These are phyloP conservation scores for Acorus gramineus DNA, from an alignment of 106 monocot species.

Conservation along the genomic window DNA sequence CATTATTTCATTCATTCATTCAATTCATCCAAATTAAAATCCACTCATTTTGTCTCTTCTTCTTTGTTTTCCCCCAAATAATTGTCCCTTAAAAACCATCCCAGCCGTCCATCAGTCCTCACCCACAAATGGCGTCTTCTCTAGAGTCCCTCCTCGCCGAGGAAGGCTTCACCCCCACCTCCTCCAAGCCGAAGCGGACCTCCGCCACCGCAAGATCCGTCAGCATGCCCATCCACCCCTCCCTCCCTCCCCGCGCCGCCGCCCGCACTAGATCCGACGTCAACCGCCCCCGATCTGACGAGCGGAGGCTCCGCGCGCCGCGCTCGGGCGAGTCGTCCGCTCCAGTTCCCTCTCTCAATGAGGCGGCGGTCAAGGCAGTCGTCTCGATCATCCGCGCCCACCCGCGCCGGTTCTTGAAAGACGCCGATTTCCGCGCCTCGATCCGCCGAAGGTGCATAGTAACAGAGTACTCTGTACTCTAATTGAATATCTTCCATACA, in stretches of 20 bases:
- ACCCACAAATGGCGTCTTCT: neutral
- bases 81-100: too few species aligned
- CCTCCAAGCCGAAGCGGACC: neutral
- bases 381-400: conserved; percentile 29
- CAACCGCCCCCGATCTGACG: neutral
- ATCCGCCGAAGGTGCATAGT: conserved; percentile 13
- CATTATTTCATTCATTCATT: too few species aligned
- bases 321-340: neutral
- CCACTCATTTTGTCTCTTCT: too few species aligned
- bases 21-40: too few species aligned
- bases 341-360: conserved; percentile 15
- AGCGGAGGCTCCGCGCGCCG: neutral
- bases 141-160: conserved; percentile 36
- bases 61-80: too few species aligned
- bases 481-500: too few species aligned
- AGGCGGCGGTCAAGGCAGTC: conserved; percentile 24
- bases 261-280: neutral
- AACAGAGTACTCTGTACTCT: too few species aligned
- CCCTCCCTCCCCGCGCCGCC: neutral
- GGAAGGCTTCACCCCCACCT: conserved; percentile 32
- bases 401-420: conserved; percentile 19
- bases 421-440: conserved; percentile 32
- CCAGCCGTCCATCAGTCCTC: too few species aligned
- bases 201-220: neutral
- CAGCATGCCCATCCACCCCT: conserved; percentile 11